These are phyloP conservation scores for Marasmius sp. DNA, from an alignment of 1,284 basidiomycete genomes.

Conservation along the genomic window DNA sequence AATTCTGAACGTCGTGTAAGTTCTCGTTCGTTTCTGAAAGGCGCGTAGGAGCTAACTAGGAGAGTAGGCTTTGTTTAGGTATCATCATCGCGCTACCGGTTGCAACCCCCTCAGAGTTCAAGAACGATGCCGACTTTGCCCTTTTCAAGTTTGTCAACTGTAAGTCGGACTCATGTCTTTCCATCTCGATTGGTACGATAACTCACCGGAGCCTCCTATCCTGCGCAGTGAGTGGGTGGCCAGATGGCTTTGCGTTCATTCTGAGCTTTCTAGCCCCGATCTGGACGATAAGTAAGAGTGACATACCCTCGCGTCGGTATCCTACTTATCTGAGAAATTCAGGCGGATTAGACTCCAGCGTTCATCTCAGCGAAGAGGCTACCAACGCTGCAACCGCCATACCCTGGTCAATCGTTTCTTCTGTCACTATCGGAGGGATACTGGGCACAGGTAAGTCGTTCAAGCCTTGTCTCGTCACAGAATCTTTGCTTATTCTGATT, in stretches of 20 bases:
- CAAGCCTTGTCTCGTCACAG: too few species aligned
- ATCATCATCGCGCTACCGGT: slow-evolving; percentile 78
- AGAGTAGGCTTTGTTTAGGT: slow-evolving; percentile 61
- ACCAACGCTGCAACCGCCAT: slow-evolving; percentile 62
- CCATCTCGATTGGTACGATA: not conserved
- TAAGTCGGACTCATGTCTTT: slow-evolving; percentile 47
- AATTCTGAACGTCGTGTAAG: slow-evolving; percentile 65
- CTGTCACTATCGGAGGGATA: slow-evolving; percentile 51
- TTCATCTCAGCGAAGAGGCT: slow-evolving; percentile 68
- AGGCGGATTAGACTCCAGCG: slow-evolving; percentile 45
- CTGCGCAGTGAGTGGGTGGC: slow-evolving; percentile 54
- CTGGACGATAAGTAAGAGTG: slow-evolving; percentile 70
- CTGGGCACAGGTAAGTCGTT: slow-evolving; percentile 56
- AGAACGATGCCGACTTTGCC: slow-evolving; percentile 66
- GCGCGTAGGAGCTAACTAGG: not conserved
- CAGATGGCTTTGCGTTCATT: slow-evolving; percentile 73
- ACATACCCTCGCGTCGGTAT: not conserved
- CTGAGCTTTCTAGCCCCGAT: slow-evolving; percentile 74
- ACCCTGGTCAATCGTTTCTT: slow-evolving; percentile 61
- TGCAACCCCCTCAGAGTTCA: slow-evolving; percentile 65
- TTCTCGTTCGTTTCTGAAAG: slow-evolving; percentile 34
- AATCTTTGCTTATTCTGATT: not conserved
- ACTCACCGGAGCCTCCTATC: slow-evolving; percentile 36
- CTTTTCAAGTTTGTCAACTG: slow-evolving; percentile 61
- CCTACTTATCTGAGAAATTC: not conserved